A percentile compares a stretch with the other conserved stretches of the same genome.
Conservation (phyloP, 495 filamentous ascomycete genomes). For the Talaromyces stipitatus region DNA sequence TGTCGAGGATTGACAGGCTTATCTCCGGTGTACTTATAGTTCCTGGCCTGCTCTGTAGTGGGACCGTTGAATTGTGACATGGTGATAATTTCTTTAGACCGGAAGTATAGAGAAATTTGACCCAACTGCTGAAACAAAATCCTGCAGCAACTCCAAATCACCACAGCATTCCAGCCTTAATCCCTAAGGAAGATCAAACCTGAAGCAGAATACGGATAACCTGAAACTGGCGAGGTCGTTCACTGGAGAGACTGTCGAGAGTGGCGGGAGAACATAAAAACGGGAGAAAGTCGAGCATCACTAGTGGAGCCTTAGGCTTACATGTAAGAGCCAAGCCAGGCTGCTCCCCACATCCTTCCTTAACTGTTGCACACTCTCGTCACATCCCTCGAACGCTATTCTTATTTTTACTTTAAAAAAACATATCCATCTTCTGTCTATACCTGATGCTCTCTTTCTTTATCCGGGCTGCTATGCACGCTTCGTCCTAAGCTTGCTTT, state of each 20-base stretch:
- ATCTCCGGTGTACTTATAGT: conserved; percentile 18
- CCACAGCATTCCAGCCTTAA: neutral
- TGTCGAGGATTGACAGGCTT: conserved; percentile 45
- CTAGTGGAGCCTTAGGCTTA: conserved; percentile 2
- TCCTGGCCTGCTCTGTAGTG: conserved; percentile 12
- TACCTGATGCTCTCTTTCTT: neutral
- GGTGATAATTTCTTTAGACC: conserved; percentile 20
- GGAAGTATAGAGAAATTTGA: conserved; percentile 5
- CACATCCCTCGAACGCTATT: neutral
- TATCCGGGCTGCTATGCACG: neutral
- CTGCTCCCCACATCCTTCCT: conserved; percentile 19
- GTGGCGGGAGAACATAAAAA: neutral
- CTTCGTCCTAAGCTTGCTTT: neutral
- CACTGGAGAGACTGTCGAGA: neutral
- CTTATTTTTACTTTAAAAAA: neutral
- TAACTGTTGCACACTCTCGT: conserved; percentile 6
- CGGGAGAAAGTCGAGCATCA: neutral
- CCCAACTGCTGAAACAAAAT: neutral
- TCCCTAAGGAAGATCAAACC: neutral
- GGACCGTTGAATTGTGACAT: conserved; percentile 10
- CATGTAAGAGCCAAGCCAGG: neutral
- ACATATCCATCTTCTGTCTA: neutral
- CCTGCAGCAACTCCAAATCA: neutral
- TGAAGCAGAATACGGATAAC: neutral
- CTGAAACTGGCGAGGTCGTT: neutral